Evolutionary conservation across 495 filamentous ascomycete species (phyloP), one percentile per base, ranked within the genome.

Genomic region (Arthonia radiata): DNA sequence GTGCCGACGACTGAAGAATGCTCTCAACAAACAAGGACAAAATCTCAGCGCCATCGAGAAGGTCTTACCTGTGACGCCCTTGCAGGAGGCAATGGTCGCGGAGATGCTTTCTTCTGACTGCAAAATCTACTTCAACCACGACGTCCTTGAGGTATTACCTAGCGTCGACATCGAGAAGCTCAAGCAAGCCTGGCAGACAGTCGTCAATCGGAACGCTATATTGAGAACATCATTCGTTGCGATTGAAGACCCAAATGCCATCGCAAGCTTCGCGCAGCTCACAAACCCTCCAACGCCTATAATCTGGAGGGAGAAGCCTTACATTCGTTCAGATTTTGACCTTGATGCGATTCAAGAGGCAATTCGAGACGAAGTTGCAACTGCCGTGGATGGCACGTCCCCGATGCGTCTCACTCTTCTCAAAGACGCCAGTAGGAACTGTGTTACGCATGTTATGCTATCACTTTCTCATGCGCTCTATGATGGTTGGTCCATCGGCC

Each of bases 21-120:
- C 6, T 22, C 6, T 6, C 11, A 22, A 22, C 19, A 22, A 22
- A 22, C 11, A 7, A 11, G 7, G 11, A 22, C 7, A 22, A 22
- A 11, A 22, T 22, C 6, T n/a, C n/a, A n/a, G n/a, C 8, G 32
- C 50, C 27, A 47, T 70, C 8, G 60, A 72, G 21, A 37, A 45
- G 10, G 47, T 74, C 12, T 48, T 75, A 11, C 71, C 67, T 2
- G 47, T 61, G 4, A 73, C 79, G 0, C 71, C 80, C 8, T 52
- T 83, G 2, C 81, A 92, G 43, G 75, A 86, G 37, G 69, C 63
- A 18, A 78, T 92, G 61, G 50, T 90, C 23, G 67, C 67, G 0
- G 64, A 71, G 26, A 86, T 83, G 57, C 31, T 73, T 5, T 48
- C 55, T 12, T 76, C 75, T 0, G 48, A 60, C 5, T 71, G 65